phyloP scores from a whole-genome alignment of 139 green algal genomes.

The Tetraselmis striata region DNA sequence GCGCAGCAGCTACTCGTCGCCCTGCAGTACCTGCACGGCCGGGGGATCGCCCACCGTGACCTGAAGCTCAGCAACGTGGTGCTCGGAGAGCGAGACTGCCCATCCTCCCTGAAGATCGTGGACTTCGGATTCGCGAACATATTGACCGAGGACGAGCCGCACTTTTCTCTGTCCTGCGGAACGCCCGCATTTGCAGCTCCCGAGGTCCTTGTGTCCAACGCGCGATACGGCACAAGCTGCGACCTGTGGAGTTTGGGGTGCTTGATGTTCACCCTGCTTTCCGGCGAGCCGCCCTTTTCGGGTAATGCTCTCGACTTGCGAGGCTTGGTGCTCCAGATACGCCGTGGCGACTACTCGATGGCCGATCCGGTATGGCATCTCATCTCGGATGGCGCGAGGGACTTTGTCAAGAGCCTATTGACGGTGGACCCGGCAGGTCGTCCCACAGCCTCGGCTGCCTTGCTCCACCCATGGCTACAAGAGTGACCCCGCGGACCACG shows the following conservation, averaged over 20 bases:
- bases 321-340: slow-evolving; percentile 20
- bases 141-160: not conserved
- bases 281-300: not conserved
- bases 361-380: slow-evolving; percentile 12
- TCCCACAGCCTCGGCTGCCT: slow-evolving; percentile 14
- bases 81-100: not conserved
- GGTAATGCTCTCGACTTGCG: slow-evolving; percentile 4
- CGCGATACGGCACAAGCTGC: not conserved
- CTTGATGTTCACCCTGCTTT: not conserved
- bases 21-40: not conserved
- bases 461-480: slow-evolving; percentile 20
- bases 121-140: not conserved
- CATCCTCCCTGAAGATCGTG: not conserved
- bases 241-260: not conserved
- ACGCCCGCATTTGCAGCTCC: not conserved
- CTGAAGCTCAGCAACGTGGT: not conserved
- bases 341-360: slow-evolving; percentile 11
- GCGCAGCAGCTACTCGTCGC: not conserved
- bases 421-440: slow-evolving; percentile 10
- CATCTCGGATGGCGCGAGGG: slow-evolving; percentile 20
- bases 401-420: slow-evolving; percentile 15
- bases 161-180: not conserved
- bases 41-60: not conserved
- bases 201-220: not conserved
- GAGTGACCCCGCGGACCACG: too few relatives aligned